phyloP scores from a whole-genome alignment of 2,329 filamentous ascomycete species.

The Cercospora sp. region DNA sequence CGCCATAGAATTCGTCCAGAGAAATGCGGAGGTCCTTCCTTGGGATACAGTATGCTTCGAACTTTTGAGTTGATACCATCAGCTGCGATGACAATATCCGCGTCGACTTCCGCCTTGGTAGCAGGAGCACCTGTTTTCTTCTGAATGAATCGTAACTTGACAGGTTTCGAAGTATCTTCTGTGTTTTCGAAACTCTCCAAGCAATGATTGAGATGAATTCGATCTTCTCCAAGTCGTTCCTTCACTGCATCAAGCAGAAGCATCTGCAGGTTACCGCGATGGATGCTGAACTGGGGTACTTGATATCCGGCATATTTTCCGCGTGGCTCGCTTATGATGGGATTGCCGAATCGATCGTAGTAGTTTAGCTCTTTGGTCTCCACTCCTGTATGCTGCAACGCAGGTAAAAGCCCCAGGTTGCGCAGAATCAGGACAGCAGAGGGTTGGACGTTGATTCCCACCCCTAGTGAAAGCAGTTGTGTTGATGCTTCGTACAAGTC shows the following conservation, averaged over 20 bases:
- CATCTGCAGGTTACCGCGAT: slow-evolving; percentile 50
- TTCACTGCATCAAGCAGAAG: slow-evolving; percentile 46
- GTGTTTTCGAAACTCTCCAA: slow-evolving; percentile 42
- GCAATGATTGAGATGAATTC: slow-evolving; percentile 45
- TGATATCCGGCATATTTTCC: slow-evolving; percentile 46
- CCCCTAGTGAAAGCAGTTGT: slow-evolving; percentile 46
- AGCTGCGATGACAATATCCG: slow-evolving; percentile 44
- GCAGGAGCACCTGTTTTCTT: slow-evolving; percentile 28
- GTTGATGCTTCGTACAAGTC: slow-evolving; percentile 47
- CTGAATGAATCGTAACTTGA: slow-evolving; percentile 19
- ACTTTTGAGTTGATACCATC: slow-evolving; percentile 51
- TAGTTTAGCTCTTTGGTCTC: slow-evolving; percentile 48
- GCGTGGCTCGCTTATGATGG: slow-evolving; percentile 47
- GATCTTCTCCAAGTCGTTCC: slow-evolving; percentile 43
- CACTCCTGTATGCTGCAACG: slow-evolving; percentile 44
- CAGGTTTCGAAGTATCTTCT: slow-evolving; percentile 27
- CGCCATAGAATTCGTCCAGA: slow-evolving; percentile 51
- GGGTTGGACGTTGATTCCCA: slow-evolving; percentile 51
- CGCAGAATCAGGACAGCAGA: slow-evolving; percentile 49
- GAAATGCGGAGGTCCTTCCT: slow-evolving; percentile 48
- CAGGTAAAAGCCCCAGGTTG: slow-evolving; percentile 46
- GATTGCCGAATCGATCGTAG: slow-evolving; percentile 48
- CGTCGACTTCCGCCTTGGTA: slow-evolving; percentile 36
- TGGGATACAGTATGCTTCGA: slow-evolving; percentile 44
- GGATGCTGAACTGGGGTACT: slow-evolving; percentile 49